Evolutionary conservation across 2,329 filamentous ascomycete genomes (phyloP), one percentile per base, ranked within the genome.

Genomic region (Fusarium chuoi): DNA sequence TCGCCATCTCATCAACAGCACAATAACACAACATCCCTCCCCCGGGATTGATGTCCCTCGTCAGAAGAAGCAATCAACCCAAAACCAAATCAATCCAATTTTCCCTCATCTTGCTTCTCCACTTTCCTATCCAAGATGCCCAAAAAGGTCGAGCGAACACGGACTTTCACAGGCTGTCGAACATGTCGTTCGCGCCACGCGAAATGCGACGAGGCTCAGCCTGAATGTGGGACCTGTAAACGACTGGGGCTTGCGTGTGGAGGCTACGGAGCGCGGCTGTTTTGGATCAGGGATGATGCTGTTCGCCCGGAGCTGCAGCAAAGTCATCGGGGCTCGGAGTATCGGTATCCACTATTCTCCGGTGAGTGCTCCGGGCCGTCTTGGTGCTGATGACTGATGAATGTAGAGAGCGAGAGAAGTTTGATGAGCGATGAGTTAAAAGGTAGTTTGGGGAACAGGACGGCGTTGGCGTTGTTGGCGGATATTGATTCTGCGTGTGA

Each of bases 161-260:
- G 76, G 12, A 82, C 79, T 3, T 82, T 82, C 45, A 82, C 81
- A 8, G 80, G 81, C 30, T 82, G 81, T 35, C 78, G 79, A 20
- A 82, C 79, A 18, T 82, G 81, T 68, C 75, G 81, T 24, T 80
- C 74, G 59, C 82, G 85, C 24, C 85, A 85, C 72, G 77, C 82
- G 41, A 86, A 86, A 76, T 86, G 84, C 69, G 85, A 86, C 62
- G 83, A 86, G 67, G 76, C 78, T 10, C 81, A 79, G 12, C 85
- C 84, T 6, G 75, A 75, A 35, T 86, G 85, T 70, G 74, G 75
- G 6, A 81, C 80, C 44, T 86, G 85, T 64, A 67, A 68, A 30
- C 77, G 80, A 20, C 75, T 82, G 22, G 80, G 81, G 2, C 62
- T 85, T 2, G 30, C 55, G 1, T 86, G 84, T 59, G 81, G 79